These are phyloP conservation scores for Rhinocladiella similis DNA, from an alignment of 2,329 filamentous ascomycete genomes.

Conservation along the genomic window DNA sequence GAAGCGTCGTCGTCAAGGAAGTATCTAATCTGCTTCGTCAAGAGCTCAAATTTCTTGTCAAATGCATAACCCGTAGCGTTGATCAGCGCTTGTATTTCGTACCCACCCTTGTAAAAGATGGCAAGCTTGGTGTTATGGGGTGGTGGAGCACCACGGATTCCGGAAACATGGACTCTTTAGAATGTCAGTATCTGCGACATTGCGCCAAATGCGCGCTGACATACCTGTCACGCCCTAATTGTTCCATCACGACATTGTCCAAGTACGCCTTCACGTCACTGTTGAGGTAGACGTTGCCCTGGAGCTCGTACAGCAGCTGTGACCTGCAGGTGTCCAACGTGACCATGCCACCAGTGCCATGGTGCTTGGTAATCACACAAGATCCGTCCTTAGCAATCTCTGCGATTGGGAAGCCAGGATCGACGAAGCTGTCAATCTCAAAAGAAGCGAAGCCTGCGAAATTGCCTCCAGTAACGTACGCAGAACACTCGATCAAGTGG, in stretches of 20 bases:
- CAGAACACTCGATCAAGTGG: slow-evolving; percentile 55
- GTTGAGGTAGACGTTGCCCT: slow-evolving; percentile 27
- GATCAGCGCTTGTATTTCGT: slow-evolving; percentile 41
- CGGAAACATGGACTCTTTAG: slow-evolving; percentile 24
- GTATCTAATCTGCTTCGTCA: slow-evolving; percentile 37
- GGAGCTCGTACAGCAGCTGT: slow-evolving; percentile 42
- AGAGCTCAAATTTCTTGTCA: slow-evolving; percentile 40
- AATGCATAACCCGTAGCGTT: slow-evolving; percentile 40
- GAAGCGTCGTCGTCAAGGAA: slow-evolving; percentile 46
- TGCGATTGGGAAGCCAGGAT: slow-evolving; percentile 51
- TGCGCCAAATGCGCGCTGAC: no score
- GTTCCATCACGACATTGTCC: slow-evolving; percentile 43
- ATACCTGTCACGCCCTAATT: slow-evolving; percentile 39
- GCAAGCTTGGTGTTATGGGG: slow-evolving; percentile 47
- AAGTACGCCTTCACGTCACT: slow-evolving; percentile 7
- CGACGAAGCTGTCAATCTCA: slow-evolving; percentile 42
- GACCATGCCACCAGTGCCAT: slow-evolving; percentile 45
- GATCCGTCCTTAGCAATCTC: slow-evolving; percentile 49
- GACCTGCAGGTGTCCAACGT: slow-evolving; percentile 44
- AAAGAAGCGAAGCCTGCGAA: slow-evolving; percentile 52
- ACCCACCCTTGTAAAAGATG: slow-evolving; percentile 40
- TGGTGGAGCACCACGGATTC: slow-evolving; percentile 41
- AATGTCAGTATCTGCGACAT: no score
- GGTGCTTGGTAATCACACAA: slow-evolving; percentile 53
- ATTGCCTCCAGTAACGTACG: slow-evolving; percentile 57